Base-by-base conservation (phyloP, 2,329 filamentous ascomycete species). In the Fusarium tuaranense region DNA sequence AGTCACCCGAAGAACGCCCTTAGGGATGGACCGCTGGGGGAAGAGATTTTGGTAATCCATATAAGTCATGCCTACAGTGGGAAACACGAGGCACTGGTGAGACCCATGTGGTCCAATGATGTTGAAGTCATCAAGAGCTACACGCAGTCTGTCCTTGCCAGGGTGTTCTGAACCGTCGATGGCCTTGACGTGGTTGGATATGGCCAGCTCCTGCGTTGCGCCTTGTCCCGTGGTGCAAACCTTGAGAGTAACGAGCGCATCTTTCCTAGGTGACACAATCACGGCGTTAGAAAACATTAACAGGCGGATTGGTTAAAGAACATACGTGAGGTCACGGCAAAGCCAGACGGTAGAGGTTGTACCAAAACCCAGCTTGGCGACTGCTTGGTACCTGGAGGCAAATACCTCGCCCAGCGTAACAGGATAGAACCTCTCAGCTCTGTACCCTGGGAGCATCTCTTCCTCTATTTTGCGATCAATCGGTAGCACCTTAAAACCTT, bases 331-430 rank as follows among this genome's bases (percentile, higher is more conserved):
- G n/a, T 66, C 64, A 5, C 34, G 30, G 5, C 20, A 27, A 1
- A 65, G 53, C 63, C 63, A 65, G 8, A 65, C 53, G 7, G 63
- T 65, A 12, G 41, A 62, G 16, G 34, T 30, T 6, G 41, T 25
- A 7, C 64, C 64, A 27, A n/a, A 41, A 7, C 63, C 63, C 16
- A 65, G 16, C 36, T 66, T 66, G 13, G 30, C 27, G 22, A 66
- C 36, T 4, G 14, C 36, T 1, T 53, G 39, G 18, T 61, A 62
- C 25, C 55, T 27, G 2, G 55, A 39, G 2, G n/a, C 22, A n/a
- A 66, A 53, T 3, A 53, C 32, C 32, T 66, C 20, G 10, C 44
- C 64, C 5, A 62, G 18, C 6, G 6, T 10, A 0, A 61, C 57
- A 4, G 64, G 64, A 25, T 66, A 66, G 8, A 30, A 66, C 3